Conservation (phyloP, 257 asterid species). For the Thymus quinquecostatus region DNA sequence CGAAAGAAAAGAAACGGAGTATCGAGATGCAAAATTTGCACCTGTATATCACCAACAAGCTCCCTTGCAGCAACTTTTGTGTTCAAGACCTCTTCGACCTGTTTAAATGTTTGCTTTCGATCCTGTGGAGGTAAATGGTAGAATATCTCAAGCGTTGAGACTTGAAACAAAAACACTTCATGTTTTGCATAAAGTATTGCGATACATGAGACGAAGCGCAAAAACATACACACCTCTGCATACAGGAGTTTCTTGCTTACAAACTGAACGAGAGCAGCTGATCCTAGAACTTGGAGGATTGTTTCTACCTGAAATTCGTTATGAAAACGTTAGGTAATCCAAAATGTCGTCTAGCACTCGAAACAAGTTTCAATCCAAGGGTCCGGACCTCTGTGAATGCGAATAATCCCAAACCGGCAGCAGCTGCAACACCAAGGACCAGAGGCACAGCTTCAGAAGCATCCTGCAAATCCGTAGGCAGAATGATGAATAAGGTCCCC, state of each 20-base stretch:
- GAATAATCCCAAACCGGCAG: conserved; percentile 72
- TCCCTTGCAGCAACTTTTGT: conserved; percentile 79
- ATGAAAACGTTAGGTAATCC: conserved; percentile 22
- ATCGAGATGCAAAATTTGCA: conserved; percentile 21
- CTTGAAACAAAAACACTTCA: not conserved
- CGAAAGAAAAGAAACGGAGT: not conserved
- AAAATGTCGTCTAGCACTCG: not conserved
- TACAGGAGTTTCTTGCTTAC: conserved; percentile 83
- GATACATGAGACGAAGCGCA: not conserved
- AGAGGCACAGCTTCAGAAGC: conserved; percentile 55
- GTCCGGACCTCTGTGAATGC: conserved; percentile 79
- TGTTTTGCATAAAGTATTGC: not conserved
- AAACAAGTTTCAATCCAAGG: not conserved
- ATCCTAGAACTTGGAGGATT: conserved; percentile 82
- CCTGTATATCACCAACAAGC: conserved; percentile 90
- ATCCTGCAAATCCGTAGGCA: conserved; percentile 52
- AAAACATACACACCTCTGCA: conserved; percentile 68
- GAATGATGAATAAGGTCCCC: not conserved
- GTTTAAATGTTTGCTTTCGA: conserved; percentile 74
- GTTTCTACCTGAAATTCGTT: conserved; percentile 70
- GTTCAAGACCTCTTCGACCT: conserved; percentile 71
- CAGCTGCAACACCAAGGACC: conserved; percentile 72
- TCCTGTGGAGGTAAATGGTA: conserved; percentile 60
- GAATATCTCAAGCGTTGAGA: not conserved
- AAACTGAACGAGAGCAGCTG: conserved; percentile 82